Conservation (phyloP, 2,329 filamentous ascomycete species). For the Bipolaris oryzae region DNA sequence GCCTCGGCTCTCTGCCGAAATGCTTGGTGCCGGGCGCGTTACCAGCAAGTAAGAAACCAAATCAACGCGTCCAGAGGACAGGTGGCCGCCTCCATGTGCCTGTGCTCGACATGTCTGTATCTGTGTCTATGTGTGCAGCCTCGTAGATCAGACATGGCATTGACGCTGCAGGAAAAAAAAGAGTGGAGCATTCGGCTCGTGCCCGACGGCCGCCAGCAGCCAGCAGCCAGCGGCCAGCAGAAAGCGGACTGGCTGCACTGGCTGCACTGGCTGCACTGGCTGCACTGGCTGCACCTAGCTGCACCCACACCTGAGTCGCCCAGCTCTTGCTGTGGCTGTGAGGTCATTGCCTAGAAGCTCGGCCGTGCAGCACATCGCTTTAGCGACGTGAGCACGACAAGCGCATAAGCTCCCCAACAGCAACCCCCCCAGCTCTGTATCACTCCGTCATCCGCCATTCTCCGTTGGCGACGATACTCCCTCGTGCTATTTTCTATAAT, state of each 20-base stretch:
- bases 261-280: too few species aligned
- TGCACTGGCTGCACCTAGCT: too few species aligned
- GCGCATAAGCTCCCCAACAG: constrained; percentile 15
- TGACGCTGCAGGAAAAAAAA: background rate
- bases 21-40: background rate
- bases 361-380: constrained; percentile 13
- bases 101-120: background rate
- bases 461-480: constrained; percentile 31
- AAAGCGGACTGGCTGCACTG: too few species aligned
- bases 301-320: too few species aligned
- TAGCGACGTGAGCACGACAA: constrained; percentile 18
- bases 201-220: background rate
- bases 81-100: background rate
- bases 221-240: too few species aligned
- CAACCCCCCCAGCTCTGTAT: constrained; percentile 1
- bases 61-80: background rate
- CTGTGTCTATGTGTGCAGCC: background rate
- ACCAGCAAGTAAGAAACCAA: too few species aligned
- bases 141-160: constrained; percentile 12
- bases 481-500: constrained; percentile 20
- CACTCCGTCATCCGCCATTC: constrained; percentile 15
- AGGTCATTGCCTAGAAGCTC: constrained; percentile 31
- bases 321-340: constrained; percentile 16
- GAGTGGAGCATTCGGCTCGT: constrained; percentile 11
- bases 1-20: background rate